Base-by-base conservation (phyloP, 192 early-diverging fungal species). In the Dissophora ornata region DNA sequence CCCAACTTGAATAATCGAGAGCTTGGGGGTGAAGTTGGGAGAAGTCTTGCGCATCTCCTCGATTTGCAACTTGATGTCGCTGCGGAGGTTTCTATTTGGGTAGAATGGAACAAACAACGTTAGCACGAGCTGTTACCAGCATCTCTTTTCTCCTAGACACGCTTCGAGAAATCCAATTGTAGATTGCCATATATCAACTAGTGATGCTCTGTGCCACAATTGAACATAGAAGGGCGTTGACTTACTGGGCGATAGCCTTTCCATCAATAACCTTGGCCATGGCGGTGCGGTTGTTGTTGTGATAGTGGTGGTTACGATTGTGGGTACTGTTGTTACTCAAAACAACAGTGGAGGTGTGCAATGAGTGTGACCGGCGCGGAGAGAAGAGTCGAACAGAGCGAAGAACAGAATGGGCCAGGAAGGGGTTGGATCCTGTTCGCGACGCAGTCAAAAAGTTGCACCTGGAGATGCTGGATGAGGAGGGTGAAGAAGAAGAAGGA, bases 1-100 rank as follows among this genome's bases (percentile, higher is more conserved):
- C 42, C 98, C 98, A 29, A 99, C 97, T 84, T 99, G 95, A 53
- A 99, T 82, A 22, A 97, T 91, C 16, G 93, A 88, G 4, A 99
- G 86, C 63, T 94, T 92, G 46, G 97, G 96, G 49, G 69, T 79
- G 81, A 96, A 96, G 44, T 81, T 80, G 52, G 91, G 89, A 57
- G 90, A 81, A 28, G 70, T 77, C 57, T 64, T 82, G 63, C 87
- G 85, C 71, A 90, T 83, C 48, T 86, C 87, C 11, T 82, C 69
- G 50, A 99, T 90, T 51, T 92, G 88, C 29, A 60, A 50, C 62
- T 90, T 87, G 32, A 96, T 87, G 60, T 89, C 70, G 32, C 80
- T 83, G 42, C 92, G 94, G 45, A 96, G 87, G 51, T 81, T 73
- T 53, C 91, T 93, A 68, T 38, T 40, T 30, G n/a, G n/a, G n/a